phyloP scores from a whole-genome alignment of 257 asterid species.

The Solanum pinnatisectum region DNA sequence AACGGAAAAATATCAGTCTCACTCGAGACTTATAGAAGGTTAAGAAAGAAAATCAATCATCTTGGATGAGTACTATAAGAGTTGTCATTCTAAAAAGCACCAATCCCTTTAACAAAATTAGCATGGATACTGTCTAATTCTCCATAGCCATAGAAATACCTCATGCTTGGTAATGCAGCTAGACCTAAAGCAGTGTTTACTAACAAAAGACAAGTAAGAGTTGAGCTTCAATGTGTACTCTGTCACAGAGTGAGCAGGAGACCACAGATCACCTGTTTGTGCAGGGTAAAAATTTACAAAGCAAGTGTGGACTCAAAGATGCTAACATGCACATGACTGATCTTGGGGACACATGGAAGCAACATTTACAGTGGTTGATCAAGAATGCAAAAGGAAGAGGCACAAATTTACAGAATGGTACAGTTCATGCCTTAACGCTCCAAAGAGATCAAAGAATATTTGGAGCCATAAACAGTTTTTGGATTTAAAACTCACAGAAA shows the following conservation, averaged over 20 bases:
- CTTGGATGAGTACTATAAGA: not conserved
- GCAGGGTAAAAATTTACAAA: not conserved
- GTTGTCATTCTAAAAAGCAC: not conserved
- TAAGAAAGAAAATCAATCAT: not conserved
- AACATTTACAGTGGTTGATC: not conserved
- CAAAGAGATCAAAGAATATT: not conserved
- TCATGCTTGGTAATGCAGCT: not conserved
- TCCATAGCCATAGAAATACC: not conserved
- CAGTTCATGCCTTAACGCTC: not conserved
- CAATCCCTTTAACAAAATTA: not conserved
- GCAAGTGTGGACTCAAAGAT: not conserved
- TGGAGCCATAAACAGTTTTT: not conserved
- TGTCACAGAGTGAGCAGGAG: not conserved
- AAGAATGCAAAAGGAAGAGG: not conserved
- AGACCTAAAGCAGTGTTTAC: too few relatives aligned
- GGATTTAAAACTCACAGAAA: not conserved
- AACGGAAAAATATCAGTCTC: too few relatives aligned
- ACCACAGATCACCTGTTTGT: not conserved
- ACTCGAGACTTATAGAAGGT: not conserved
- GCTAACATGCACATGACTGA: not conserved
- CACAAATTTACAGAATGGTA: not conserved
- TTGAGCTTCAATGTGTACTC: too few relatives aligned
- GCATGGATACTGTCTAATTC: not conserved
- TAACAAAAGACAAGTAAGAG: too few relatives aligned
- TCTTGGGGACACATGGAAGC: not conserved